Evolutionary conservation across 2,329 filamentous ascomycete species (phyloP), one percentile per base, ranked within the genome.

Genomic region (Hypoxylon sp.): DNA sequence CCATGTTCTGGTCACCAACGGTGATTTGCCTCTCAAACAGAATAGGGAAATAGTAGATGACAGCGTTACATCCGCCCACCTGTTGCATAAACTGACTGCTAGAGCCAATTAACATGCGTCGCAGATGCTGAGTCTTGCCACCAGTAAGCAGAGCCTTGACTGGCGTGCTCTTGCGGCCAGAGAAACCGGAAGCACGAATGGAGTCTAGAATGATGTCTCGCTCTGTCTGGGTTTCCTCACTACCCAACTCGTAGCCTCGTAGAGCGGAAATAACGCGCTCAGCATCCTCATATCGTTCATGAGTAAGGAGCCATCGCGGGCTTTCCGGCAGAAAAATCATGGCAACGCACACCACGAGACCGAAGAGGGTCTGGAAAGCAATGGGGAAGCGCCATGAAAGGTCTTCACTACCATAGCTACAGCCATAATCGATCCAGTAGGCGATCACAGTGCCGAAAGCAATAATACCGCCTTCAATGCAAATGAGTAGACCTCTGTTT

Each of bases 101-200:
- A 0, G 86, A 82, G 2, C 88, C 89, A 5, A 91, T 83, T 58
- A 90, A 70, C 83, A 91, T 89, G 35, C 90, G 84, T 6, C 89
- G 85, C 80, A 90, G 86, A 74, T 91, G 88, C 78, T 91, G 89
- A 0, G 87, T 90, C 79, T 88, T 89, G 68, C 89, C 88, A 53
- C 84, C 83, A 0, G 87, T 90, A 73, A 90, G 84, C 1, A 91
- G 81, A 0, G 86, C 84, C 70, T 83, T 86, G 76, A 86, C 75
- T 0, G 83, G 83, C 0, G 83, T 85, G 70, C 77, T 81, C 80
- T 82, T 83, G 70, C 81, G 78, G 44, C 80, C 81, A 42, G 77
- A 77, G 63, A 80, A 81, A 29, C 83, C 85, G 24, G 84, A 86
- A 47, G 87, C 87, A 44, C 84, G 83, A 68, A 92, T 88, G 1